Evolutionary conservation across 129 eudicot species (phyloP).

Genomic region (Flaveria brownii): DNA sequence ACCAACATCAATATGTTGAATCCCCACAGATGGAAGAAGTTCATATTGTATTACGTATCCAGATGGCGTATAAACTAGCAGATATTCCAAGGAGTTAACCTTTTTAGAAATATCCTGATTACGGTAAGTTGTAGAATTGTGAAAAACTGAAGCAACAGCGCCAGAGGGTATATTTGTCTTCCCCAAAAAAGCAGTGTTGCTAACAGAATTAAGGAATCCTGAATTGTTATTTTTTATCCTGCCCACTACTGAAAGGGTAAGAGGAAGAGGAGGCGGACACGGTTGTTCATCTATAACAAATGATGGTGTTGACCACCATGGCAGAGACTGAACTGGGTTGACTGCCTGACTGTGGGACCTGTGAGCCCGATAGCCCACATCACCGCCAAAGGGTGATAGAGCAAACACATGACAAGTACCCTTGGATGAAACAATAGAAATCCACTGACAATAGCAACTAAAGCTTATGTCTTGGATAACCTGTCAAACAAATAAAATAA

Average conservation of each 20-base stretch:
- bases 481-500: conserved; percentile 36
- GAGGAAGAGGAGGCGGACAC: conserved; percentile 49
- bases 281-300: conserved; percentile 38
- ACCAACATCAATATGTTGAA: conserved; percentile 35
- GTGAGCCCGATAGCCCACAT: conserved; percentile 30
- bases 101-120: conserved; percentile 19
- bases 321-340: conserved; percentile 38
- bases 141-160: conserved; percentile 53
- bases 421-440: conserved; percentile 50
- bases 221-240: conserved; percentile 41
- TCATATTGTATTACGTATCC: conserved; percentile 55
- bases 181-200: conserved; percentile 47
- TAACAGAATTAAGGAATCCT: conserved; percentile 46
- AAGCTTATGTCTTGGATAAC: conserved; percentile 56
- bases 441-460: conserved; percentile 51
- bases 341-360: conserved; percentile 29
- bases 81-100: conserved; percentile 45
- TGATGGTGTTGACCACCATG: conserved; percentile 64
- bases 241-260: conserved; percentile 55
- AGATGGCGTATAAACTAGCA: conserved; percentile 54
- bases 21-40: conserved; percentile 41
- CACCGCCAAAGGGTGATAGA: conserved; percentile 58
- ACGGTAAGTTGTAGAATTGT: conserved; percentile 40
- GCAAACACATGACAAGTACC: conserved; percentile 56
- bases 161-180: conserved; percentile 46